These are phyloP conservation scores for Aspergillus haitiensis DNA, from an alignment of 495 filamentous ascomycete genomes.

Conservation along the genomic window DNA sequence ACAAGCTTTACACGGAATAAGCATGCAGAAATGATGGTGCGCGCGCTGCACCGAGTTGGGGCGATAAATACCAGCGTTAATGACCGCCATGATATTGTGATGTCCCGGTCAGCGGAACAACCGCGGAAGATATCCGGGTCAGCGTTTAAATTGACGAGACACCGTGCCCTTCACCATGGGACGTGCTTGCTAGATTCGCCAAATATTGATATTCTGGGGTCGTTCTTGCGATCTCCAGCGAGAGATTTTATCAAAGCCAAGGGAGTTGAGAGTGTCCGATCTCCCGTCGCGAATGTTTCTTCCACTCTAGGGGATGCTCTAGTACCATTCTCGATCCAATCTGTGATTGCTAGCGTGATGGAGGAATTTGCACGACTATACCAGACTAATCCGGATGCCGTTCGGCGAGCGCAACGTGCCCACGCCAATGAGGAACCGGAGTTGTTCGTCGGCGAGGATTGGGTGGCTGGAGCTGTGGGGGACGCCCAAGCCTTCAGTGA, in stretches of 20 bases:
- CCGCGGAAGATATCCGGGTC: slow-evolving; percentile 85
- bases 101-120: slow-evolving; percentile 40
- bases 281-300: slow-evolving; percentile 75
- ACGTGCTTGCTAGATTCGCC: slow-evolving; percentile 77
- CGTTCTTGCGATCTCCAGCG: slow-evolving; percentile 70
- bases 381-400: slow-evolving; percentile 30
- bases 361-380: slow-evolving; percentile 39
- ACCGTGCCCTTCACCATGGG: slow-evolving; percentile 83
- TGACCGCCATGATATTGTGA: slow-evolving; percentile 88
- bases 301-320: slow-evolving; percentile 43
- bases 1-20: slow-evolving; percentile 74
- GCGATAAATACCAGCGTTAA: slow-evolving; percentile 67
- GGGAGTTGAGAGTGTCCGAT: slow-evolving; percentile 92
- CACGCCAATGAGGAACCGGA: slow-evolving; percentile 35
- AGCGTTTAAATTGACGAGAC: slow-evolving; percentile 84
- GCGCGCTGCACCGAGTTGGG: slow-evolving; percentile 59
- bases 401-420: slow-evolving; percentile 37
- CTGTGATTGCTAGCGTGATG: slow-evolving; percentile 38
- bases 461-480: slow-evolving; percentile 47
- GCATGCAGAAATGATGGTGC: slow-evolving; percentile 88
- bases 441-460: slow-evolving; percentile 43
- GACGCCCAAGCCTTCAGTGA: slow-evolving; percentile 46
- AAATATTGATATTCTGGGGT: slow-evolving; percentile 63
- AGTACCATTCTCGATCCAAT: slow-evolving; percentile 37
- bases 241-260: slow-evolving; percentile 71